Conservation (phyloP, 768 basidiomycete species). For the Phanerochaete sordida region DNA sequence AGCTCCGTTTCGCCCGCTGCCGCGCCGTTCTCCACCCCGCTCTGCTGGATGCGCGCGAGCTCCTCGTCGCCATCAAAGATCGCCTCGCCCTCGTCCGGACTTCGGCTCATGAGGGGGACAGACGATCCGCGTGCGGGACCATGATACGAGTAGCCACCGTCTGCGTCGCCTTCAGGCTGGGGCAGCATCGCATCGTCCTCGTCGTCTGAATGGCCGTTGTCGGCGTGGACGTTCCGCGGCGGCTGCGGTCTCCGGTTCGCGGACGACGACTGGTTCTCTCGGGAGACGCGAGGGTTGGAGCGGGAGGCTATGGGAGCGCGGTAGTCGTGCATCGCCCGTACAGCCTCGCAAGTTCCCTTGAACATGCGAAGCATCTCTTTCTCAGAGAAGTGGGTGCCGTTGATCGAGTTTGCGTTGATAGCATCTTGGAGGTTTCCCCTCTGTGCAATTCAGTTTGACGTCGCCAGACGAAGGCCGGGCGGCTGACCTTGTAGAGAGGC, state of each 20-base stretch:
- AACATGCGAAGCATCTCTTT: constrained; percentile 86
- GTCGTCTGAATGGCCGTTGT: constrained; percentile 40
- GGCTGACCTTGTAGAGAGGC: constrained; percentile 79
- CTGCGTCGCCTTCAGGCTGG: constrained; percentile 70
- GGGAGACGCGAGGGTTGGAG: constrained; percentile 15
- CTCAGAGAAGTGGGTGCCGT: constrained; percentile 81
- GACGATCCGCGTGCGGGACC: constrained; percentile 23
- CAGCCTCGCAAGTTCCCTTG: constrained; percentile 90
- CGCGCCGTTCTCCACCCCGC: constrained; percentile 32
- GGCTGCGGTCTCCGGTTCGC: constrained; percentile 23
- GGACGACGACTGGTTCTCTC: constrained; percentile 20
- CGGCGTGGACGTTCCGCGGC: constrained; percentile 27
- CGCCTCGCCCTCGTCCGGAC: constrained; percentile 47
- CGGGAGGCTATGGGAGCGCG: constrained; percentile 45
- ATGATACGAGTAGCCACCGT: constrained; percentile 73
- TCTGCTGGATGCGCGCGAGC: constrained; percentile 37
- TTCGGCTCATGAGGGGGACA: constrained; percentile 58
- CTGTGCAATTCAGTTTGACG: constrained; percentile 35
- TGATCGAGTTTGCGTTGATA: constrained; percentile 83
- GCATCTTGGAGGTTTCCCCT: constrained; percentile 93
- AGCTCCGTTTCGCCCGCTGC: constrained; percentile 43
- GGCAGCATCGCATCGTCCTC: constrained; percentile 73
- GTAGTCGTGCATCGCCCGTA: constrained; percentile 93
- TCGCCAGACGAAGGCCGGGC: not conserved
- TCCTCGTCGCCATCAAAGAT: constrained; percentile 86